Base-by-base conservation (phyloP, 2,329 filamentous ascomycete species). In the Shiraia bambusicola region DNA sequence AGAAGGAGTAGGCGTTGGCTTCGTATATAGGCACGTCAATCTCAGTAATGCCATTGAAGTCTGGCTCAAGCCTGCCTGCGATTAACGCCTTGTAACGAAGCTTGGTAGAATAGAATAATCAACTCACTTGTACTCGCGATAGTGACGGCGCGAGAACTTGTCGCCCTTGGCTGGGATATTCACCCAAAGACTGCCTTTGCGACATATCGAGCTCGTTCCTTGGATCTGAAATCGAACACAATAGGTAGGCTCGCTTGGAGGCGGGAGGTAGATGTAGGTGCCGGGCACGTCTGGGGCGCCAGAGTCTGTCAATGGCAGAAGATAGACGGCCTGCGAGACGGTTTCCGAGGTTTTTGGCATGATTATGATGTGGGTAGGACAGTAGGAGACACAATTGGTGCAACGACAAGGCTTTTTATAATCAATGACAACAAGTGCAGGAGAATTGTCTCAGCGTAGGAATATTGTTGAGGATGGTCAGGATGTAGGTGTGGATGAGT, bases 151-250 rank as follows among this genome's bases (percentile, higher is more conserved):
- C 52, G 82, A 79, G 65, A 97, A 98, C 30, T 82, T 73, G 35
- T 82, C 74, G 45, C 85, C 90, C 58, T 84, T 77, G 47, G 85
- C 80, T 6, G 93, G 93, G 47, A 97, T 87, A 69, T 98, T 98
- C 62, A 95, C 86, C 92, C 93, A 98, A 50, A 98, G 78, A 65
- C 88, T 96, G 45, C 94, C 93, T 71, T 95, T 79, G 55, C 90
- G 83, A 70, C 91, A 96, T 75, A 98, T 93, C 49, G 92, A 95
- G 66, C 92, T 95, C 42, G 89, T 92, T 49, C 93, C 91, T 70
- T 96, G 87, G 57, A 96, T 92, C 56, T 89, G 82, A 70, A 98
- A 95, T 45, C 92, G 85, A 42, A 96, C 76, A 38, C 80, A 80
- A 61, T 97, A 85, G 29, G 86, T 67, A 11, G 77, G 86, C n/a